Percentiles rank a stretch among this genome's conserved stretches.
Evolutionary conservation across 371 early-diverging fungal genomes (phyloP).

Genomic region (Mortierella sp.): DNA sequence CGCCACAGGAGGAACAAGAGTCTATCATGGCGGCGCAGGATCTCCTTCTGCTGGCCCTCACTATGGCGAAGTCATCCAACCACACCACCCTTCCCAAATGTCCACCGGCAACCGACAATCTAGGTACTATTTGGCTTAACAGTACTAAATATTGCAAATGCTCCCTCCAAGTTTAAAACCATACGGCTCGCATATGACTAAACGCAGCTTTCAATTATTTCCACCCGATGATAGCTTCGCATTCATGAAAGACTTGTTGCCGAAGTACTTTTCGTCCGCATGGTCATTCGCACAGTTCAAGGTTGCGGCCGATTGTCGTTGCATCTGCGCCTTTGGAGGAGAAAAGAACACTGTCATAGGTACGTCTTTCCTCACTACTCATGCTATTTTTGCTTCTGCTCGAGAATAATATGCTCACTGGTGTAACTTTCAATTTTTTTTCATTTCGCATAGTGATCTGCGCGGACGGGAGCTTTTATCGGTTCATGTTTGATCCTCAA

Average conservation of each 20-base stretch:
- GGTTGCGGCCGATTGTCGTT: slow-evolving; percentile 83
- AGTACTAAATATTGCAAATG: neutral
- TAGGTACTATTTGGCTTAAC: slow-evolving; percentile 48
- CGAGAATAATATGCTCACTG: neutral
- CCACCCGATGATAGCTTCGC: slow-evolving; percentile 66
- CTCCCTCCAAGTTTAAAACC: neutral
- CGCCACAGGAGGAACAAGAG: slow-evolving; percentile 36
- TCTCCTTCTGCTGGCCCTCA: slow-evolving; percentile 61
- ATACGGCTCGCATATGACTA: neutral
- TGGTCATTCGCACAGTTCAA: slow-evolving; percentile 95
- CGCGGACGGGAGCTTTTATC: slow-evolving; percentile 89
- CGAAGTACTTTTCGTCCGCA: slow-evolving; percentile 94
- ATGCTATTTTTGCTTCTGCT: neutral
- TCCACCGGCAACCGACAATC: slow-evolving; percentile 74
- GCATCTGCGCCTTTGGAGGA: slow-evolving; percentile 85
- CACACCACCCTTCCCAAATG: slow-evolving; percentile 28
- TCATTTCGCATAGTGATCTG: slow-evolving; percentile 71
- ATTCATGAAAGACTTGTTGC: slow-evolving; percentile 92
- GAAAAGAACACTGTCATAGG: slow-evolving; percentile 81
- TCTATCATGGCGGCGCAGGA: slow-evolving; percentile 36
- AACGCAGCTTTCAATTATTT: neutral
- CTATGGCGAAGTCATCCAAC: slow-evolving; percentile 68
- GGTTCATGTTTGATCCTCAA: slow-evolving; percentile 84
- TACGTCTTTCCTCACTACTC: slow-evolving; percentile 37
- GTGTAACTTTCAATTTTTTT: neutral